Evolutionary conservation across 306 rosid genomes (phyloP), one percentile per base, ranked within the genome.

Genomic region (Pterocarpus macrocarpus): DNA sequence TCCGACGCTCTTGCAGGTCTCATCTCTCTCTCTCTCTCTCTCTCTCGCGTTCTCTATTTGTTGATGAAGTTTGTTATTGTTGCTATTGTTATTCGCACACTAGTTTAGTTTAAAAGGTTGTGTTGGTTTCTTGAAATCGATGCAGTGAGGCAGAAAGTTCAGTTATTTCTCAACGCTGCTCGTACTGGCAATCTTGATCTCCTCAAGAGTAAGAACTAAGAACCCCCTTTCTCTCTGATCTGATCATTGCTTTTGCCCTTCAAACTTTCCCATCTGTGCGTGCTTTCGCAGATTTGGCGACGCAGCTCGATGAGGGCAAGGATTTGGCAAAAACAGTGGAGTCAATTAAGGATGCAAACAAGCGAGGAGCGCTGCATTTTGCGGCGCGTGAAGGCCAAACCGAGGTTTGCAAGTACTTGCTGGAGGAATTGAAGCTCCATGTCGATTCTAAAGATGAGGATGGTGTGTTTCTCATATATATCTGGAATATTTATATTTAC

Each of bases 361-460:
- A 95, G 78, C 88, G 99, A 52, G 97, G 97, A 8, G 99, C 99
- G 4, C 88, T 95, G 35, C 99, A 93, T 80, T 95, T 95, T 61
- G 97, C 99, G 0, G 94, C 99, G 2, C 89, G 90, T 2, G 97
- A 93, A 77, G 98, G 98, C 55, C 87, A 93, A 76, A 92, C 92
- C 32, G 92, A 92, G 71, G 87, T 95, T 64, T 92, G 98, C 82
- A 80, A 85, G 17, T 93, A 90, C 79, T 89, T 96, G 73, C 49
- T 96, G 33, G 87, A 85, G 80, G 94, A 93, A 8, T 85, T 96
- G 91, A 96, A 96, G 71, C 93, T 96, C 16, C 79, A 81, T 22
- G 92, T 90, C 2, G 94, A 96, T 86, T 81, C 92, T 1, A 88
- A 71, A 80, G 99, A 96, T n/a, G 99, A 96, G 67, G 99, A 96